Evolutionary conservation across 805 yeast species (phyloP).

Genomic region (Ogataea methylovora): DNA sequence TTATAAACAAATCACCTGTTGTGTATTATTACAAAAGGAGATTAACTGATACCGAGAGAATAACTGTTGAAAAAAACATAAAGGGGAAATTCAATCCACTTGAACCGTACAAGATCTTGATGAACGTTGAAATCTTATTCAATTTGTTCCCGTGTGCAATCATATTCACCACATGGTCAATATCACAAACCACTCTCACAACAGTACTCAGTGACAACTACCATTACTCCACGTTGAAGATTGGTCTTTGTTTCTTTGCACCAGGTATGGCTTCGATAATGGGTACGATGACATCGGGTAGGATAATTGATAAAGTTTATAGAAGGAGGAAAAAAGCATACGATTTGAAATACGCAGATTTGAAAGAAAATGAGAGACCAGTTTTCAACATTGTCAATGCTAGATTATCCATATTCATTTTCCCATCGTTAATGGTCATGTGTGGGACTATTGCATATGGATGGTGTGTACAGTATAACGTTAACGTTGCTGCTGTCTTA

Average conservation of each 20-base stretch:
- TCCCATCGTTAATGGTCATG: conserved; percentile 33
- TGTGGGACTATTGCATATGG: conserved; percentile 49
- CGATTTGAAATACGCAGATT: conserved; percentile 11
- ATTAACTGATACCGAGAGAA: conserved; percentile 22
- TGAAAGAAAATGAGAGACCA: conserved; percentile 13
- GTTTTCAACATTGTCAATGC: conserved; percentile 49
- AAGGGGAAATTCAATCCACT: conserved; percentile 19
- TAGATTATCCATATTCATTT: conserved; percentile 39
- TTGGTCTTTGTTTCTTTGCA: conserved; percentile 70
- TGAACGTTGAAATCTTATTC: conserved; percentile 26
- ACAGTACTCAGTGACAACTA: conserved; percentile 45
- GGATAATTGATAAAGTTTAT: conserved; percentile 46
- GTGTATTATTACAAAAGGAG: conserved; percentile 20
- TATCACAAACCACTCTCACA: conserved; percentile 58
- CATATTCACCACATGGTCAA: conserved; percentile 64
- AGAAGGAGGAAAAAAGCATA: conserved; percentile 25
- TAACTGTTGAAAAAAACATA: conserved; percentile 8
- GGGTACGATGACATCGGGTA: conserved; percentile 57
- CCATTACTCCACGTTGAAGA: conserved; percentile 41
- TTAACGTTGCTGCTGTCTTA: conserved; percentile 47
- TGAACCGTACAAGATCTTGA: conserved; percentile 11
- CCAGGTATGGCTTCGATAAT: conserved; percentile 60
- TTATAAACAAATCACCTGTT: conserved; percentile 39
- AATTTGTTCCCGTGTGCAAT: conserved; percentile 52
- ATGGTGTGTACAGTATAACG: conserved; percentile 55